These are phyloP conservation scores for Ophiostoma novo-ulmi DNA, from an alignment of 2,329 filamentous ascomycete genomes.

Conservation along the genomic window DNA sequence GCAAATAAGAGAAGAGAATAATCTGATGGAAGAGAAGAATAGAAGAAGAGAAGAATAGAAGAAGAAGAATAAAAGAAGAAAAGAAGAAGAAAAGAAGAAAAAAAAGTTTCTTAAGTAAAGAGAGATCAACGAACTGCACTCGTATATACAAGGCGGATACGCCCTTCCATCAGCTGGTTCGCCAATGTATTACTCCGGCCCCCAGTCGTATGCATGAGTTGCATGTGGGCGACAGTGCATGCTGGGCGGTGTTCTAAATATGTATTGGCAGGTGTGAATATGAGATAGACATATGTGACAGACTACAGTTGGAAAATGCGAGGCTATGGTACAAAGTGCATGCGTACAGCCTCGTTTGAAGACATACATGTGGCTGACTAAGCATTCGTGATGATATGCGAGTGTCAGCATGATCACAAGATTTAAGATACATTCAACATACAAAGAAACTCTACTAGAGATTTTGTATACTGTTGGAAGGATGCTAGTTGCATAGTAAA, in stretches of 20 bases:
- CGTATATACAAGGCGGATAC: background rate
- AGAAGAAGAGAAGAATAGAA: background rate
- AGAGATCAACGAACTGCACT: background rate
- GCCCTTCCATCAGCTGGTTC: background rate
- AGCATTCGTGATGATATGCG: background rate
- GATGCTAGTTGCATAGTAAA: background rate
- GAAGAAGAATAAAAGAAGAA: background rate
- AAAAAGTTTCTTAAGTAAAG: background rate
- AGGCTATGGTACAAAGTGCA: background rate
- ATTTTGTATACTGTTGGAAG: too few species aligned
- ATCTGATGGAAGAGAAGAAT: background rate
- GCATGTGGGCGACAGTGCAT: background rate
- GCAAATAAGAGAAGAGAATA: background rate
- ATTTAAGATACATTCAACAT: too few species aligned
- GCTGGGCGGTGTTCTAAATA: background rate
- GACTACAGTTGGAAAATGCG: background rate
- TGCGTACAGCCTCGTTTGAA: background rate
- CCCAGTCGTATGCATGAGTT: background rate
- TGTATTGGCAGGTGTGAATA: background rate
- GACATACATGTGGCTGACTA: background rate
- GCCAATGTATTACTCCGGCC: background rate
- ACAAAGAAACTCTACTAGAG: too few species aligned
- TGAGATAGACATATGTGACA: background rate
- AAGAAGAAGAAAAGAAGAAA: background rate
- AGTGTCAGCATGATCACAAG: too few species aligned